Base-by-base conservation (phyloP, 1,284 basidiomycete genomes). In the Fomitopsis schrenkii region DNA sequence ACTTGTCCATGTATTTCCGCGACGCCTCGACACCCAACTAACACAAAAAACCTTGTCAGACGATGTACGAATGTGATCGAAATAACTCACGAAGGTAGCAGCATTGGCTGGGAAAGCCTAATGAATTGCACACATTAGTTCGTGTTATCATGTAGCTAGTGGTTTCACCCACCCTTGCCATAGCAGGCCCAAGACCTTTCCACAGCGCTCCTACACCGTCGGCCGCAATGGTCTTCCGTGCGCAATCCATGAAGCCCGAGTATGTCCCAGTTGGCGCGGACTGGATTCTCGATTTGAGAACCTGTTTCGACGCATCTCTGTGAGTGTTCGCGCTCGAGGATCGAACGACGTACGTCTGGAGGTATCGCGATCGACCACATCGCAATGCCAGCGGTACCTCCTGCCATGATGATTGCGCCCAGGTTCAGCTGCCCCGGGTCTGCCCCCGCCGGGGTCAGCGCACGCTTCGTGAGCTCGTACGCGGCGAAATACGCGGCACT, bases 321-420 rank as follows among this genome's bases (percentile, higher is more conserved):
- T 55, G 38, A 63, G 66, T 14, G 19, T 6, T 42, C 56, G 6
- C n/a, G 14, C 15, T 14, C 2, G 10, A 44, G 7, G n/a, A 19
- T 52, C 53, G 46, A 22, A 54, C 12, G 3, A 79, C 91, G 66
- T 70, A 94, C 95, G 77, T 98, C 95, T 54, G 95, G 95, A 58
- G 95, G 95, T 67, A 98, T 97, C 36, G 93, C 95, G 67, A 97
- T 82, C 38, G 92, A 83, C 96, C 96, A 98, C 97, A 99, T 99
- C 52, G 95, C 95, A 40, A 99, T 88, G 71, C 97, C 97, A 8
- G 97, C 97, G 59, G 87, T 88, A 64, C 96, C 97, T 71, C 97
- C 97, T 50, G 97, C 95, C 58, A 96, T 71, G 70, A 98, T 91
- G 70, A 99, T 87, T 35, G 93, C 91, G 52, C 91, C 82, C 42